Conservation (phyloP, 2,329 filamentous ascomycete genomes). For the Exophiala aquamarina region DNA sequence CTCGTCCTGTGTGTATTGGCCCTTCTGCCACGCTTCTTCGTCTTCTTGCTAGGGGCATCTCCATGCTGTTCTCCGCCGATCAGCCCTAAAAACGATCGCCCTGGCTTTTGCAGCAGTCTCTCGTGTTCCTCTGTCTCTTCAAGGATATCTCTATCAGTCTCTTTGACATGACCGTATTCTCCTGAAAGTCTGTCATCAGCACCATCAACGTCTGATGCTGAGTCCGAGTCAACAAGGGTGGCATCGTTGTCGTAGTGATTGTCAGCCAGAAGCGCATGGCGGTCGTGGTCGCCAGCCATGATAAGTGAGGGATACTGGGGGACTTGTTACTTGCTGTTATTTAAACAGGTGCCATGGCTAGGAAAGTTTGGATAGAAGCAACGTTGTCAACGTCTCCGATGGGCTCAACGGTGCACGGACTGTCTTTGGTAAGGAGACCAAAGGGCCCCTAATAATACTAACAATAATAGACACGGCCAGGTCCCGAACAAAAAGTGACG, state of each 20-base stretch:
- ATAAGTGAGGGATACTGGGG: background rate
- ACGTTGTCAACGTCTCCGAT: no score
- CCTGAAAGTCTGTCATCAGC: constrained; percentile 5
- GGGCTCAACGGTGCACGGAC: no score
- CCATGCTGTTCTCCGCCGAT: constrained; percentile 43
- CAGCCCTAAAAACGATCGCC: constrained; percentile 41
- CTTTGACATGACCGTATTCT: constrained; percentile 8
- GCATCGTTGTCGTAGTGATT: constrained; percentile 26
- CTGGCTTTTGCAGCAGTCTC: constrained; percentile 44
- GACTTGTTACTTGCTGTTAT: no score
- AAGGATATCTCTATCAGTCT: constrained; percentile 46
- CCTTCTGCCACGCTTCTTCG: constrained; percentile 52
- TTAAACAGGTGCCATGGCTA: no score
- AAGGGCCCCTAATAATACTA: no score
- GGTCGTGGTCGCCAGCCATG: constrained; percentile 19
- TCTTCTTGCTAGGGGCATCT: constrained; percentile 46
- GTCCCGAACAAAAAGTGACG: no score
- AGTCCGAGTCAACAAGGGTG: constrained; percentile 14
- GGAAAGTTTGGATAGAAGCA: no score
- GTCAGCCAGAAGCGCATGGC: constrained; percentile 18
- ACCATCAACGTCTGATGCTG: constrained; percentile 12
- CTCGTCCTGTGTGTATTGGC: constrained; percentile 49
- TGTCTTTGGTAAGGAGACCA: no score
- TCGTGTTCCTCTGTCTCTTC: constrained; percentile 70
- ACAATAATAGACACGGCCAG: no score